phyloP scores from a whole-genome alignment of 441 rosid genomes.

The Bocquillonia castaneifolia region DNA sequence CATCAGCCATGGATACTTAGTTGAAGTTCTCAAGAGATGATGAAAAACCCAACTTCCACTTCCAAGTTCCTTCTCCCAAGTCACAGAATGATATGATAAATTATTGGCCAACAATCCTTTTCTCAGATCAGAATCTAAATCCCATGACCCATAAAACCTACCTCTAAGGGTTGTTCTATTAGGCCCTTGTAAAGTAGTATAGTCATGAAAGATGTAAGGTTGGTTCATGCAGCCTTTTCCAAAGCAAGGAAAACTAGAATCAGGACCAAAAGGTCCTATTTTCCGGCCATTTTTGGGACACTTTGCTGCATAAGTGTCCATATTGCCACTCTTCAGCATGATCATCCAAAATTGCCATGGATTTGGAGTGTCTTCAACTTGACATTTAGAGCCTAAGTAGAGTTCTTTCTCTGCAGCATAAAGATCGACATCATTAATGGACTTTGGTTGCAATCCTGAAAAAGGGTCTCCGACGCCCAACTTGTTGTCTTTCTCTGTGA shows the following conservation, averaged over 20 bases:
- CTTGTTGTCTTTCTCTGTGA: slow-evolving; percentile 61
- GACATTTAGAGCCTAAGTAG: slow-evolving; percentile 61
- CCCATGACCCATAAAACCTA: slow-evolving; percentile 71
- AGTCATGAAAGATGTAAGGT: slow-evolving; percentile 58
- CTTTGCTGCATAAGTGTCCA: slow-evolving; percentile 53
- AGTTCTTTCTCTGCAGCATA: slow-evolving; percentile 70
- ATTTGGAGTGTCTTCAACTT: slow-evolving; percentile 52
- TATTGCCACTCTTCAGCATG: slow-evolving; percentile 77
- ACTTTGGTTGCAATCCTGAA: slow-evolving; percentile 38
- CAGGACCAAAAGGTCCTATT: slow-evolving; percentile 48
- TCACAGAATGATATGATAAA: slow-evolving; percentile 57
- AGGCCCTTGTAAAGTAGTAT: slow-evolving; percentile 47
- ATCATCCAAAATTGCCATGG: slow-evolving; percentile 93
- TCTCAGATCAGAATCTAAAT: slow-evolving; percentile 42
- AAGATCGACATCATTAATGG: slow-evolving; percentile 33
- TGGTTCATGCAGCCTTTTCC: slow-evolving; percentile 78
- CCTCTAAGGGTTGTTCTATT: slow-evolving; percentile 46
- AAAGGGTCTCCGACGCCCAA: slow-evolving; percentile 57
- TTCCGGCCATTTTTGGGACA: slow-evolving; percentile 61
- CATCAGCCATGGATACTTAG: slow-evolving; percentile 87
- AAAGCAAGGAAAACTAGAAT: slow-evolving; percentile 60
- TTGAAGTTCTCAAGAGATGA: slow-evolving; percentile 63
- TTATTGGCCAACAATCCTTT: slow-evolving; percentile 25
- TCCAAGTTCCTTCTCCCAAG: slow-evolving; percentile 67
- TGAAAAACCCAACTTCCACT: slow-evolving; percentile 70